These are phyloP conservation scores for Naganishia sp. DNA, from an alignment of 1,284 basidiomycete genomes.

Conservation along the genomic window DNA sequence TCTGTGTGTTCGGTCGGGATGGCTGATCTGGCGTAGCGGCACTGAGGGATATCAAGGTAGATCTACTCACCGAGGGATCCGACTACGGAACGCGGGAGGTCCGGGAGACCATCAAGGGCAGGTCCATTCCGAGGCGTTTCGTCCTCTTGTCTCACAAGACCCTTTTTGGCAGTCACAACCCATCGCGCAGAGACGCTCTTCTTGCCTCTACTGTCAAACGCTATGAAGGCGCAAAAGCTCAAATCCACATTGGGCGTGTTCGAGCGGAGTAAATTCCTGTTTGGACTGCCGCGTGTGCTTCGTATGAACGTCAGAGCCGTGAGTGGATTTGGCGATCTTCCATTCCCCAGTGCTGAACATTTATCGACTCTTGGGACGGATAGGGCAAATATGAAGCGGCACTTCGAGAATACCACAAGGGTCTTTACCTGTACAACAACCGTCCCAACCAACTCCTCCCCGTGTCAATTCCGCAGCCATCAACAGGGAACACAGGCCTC, in stretches of 20 bases:
- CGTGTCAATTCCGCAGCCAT: slow-evolving; percentile 53
- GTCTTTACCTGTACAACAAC: slow-evolving; percentile 83
- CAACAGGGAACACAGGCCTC: slow-evolving; percentile 2
- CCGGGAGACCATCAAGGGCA: slow-evolving; percentile 79
- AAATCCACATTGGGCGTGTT: slow-evolving; percentile 92
- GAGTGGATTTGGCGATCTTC: slow-evolving; percentile 44
- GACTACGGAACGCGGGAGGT: slow-evolving; percentile 84
- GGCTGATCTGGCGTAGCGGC: slow-evolving; percentile 61
- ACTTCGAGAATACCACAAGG: slow-evolving; percentile 95
- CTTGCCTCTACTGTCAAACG: slow-evolving; percentile 92
- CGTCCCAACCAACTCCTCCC: slow-evolving; percentile 78
- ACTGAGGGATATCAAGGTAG: slow-evolving; percentile 89
- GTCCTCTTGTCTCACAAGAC: slow-evolving; percentile 5
- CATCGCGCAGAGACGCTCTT: slow-evolving; percentile 94
- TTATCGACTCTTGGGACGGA: background rate
- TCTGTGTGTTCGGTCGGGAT: background rate
- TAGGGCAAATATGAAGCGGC: slow-evolving; percentile 92
- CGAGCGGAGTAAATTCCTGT: slow-evolving; percentile 96
- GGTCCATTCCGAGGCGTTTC: slow-evolving; percentile 38
- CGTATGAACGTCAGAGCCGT: slow-evolving; percentile 86
- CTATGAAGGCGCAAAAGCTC: slow-evolving; percentile 89
- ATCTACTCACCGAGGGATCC: slow-evolving; percentile 70
- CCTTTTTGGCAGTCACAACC: slow-evolving; percentile 58
- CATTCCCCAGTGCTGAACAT: background rate
- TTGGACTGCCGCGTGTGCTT: slow-evolving; percentile 92